Evolutionary conservation across 805 yeast species (phyloP), one percentile per base, ranked within the genome.

Genomic region (Komagataella phaffii): DNA sequence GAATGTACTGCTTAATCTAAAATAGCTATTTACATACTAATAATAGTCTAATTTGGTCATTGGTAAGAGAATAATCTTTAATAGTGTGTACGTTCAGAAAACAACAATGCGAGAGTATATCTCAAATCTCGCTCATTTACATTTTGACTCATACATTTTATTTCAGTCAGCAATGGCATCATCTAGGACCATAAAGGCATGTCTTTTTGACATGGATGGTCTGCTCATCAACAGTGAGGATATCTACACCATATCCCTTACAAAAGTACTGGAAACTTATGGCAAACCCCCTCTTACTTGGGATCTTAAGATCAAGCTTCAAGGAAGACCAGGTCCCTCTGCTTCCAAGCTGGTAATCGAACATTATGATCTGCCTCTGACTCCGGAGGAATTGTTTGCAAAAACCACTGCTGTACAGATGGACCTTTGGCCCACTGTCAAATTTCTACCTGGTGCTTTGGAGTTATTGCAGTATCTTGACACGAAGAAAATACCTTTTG

Each of bases 151-250:
- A 30, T 30, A 8, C 17, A 3, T 5, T 30, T 8, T 14, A 10
- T 8, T 30, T 4, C 40, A 30, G 14, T 14, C 40, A 30, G 10
- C 40, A 30, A 30, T 30, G 40, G 40, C 40, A 7, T 7, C 23
- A 14, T 45, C 23, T 7, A 45, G 23, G 6, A 45, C 24, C n/a
- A 68, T 73, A 61, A 80, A 73, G 63, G 90, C 89, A 40, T 83
- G 88, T 71, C 82, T 83, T 55, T 83, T 83, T 62, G 96, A 88
- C 73, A 87, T 93, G 98, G 99, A 93, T 64, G 99, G 99, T 1
- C 77, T 95, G 21, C 72, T 93, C 55, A 77, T 93, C 62, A 88
- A 90, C 69, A 86, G 97, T 3, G 99, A 93, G 66, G 95, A 87
- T 57, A 73, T 90, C 52, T 93, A 93, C 65, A 91, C 99, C 1